Evolutionary conservation across 75 land plant species (phyloP), one percentile per base, ranked within the genome.

Genomic region (Picea glauca): DNA sequence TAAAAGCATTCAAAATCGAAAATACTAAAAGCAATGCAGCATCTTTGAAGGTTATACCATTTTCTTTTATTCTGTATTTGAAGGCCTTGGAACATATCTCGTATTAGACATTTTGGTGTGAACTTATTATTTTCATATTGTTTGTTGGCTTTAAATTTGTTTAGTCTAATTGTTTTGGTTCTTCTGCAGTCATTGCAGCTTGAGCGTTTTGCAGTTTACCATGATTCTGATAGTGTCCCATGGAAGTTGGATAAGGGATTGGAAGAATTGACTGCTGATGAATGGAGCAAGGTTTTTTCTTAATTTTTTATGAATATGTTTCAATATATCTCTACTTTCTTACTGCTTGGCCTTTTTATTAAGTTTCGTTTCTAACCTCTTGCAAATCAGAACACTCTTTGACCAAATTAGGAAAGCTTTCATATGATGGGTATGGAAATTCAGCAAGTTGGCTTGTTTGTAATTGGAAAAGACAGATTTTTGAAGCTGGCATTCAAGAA

Each of bases 261-360:
- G 98, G 89, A 85, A 70, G 99, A 92, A 80, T 83, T 97, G 73
- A 86, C 76, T 76, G 91, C 98, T 8, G 77, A 75, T 61, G 98
- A 94, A 78, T 97, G 99, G 99, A 84, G 84, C 74, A 95, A 97
- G 99, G 99, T 97, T 77, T 65, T 77, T 81, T 26, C 26, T 65
- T 43, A 6, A 46, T 46, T 7, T 46, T 6, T 46, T 7, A 46
- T 6, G 6, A 46, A 18, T 31, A 18, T 66, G 30, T 1, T 23
- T 63, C 46, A 20, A 73, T 35, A 67, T 68, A 50, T 78, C 58
- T 74, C 21, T 30, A 43, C 13, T 66, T 57, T 4, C 43, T 40
- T 2, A 32, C 58, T 82, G 38, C 58, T 26, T 13, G 68, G 38
- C 75, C 75, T 31, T 40, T 59, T 20, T 59, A 50, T 77, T 5